phyloP scores from a whole-genome alignment of 306 rosid genomes.

The Trifolium fragiferum region DNA sequence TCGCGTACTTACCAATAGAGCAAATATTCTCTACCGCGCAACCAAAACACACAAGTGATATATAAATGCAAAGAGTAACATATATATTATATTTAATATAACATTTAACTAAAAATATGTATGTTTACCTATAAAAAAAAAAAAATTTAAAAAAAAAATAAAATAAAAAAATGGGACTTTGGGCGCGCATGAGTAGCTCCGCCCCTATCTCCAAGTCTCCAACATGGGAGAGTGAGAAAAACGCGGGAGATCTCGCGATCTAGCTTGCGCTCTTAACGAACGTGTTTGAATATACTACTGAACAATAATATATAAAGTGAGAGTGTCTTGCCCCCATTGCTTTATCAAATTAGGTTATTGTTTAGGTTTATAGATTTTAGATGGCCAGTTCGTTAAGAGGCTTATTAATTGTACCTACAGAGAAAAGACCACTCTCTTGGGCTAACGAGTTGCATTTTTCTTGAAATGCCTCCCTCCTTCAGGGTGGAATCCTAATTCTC shows the following conservation, averaged over 20 bases:
- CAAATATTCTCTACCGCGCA: too few relatives aligned
- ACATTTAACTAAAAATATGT: too few relatives aligned
- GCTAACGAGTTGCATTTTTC: slow-evolving; percentile 13
- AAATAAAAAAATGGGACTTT: too few relatives aligned
- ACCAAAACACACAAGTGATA: too few relatives aligned
- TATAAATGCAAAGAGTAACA: too few relatives aligned
- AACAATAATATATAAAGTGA: slow-evolving; percentile 5
- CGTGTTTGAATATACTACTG: background rate
- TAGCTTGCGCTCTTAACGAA: background rate
- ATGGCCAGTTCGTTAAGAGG: background rate
- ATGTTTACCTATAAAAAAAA: too few relatives aligned
- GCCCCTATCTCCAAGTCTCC: too few relatives aligned
- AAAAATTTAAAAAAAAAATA: too few relatives aligned
- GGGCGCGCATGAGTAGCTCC: too few relatives aligned
- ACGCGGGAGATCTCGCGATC: background rate
- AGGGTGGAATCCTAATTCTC: slow-evolving; percentile 17
- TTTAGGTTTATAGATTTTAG: background rate
- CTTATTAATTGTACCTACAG: background rate
- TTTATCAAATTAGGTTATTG: background rate
- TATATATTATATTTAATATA: too few relatives aligned
- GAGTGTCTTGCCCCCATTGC: background rate
- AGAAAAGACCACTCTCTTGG: background rate
- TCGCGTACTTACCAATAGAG: too few relatives aligned
- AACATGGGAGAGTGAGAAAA: background rate
- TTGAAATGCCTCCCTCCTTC: background rate